Evolutionary conservation across 148 eudicot genomes (phyloP).

Genomic region (Amaranthus hypochondriacus): DNA sequence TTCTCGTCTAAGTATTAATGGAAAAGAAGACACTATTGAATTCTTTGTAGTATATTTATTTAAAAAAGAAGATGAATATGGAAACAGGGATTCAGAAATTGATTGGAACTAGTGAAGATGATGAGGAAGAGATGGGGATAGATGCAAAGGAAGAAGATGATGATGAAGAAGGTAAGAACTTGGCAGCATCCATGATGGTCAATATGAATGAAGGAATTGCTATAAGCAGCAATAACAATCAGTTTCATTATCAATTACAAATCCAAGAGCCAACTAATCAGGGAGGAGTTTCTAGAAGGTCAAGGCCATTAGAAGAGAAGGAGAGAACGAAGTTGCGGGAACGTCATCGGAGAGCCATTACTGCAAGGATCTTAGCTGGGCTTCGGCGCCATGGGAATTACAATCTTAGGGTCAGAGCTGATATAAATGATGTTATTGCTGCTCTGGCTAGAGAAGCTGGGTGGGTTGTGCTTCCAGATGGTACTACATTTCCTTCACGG

Average conservation of each 20-base stretch:
- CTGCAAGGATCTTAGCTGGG: conserved; percentile 91
- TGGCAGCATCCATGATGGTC: conserved; percentile 34
- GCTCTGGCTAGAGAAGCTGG: conserved; percentile 99
- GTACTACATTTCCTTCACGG: conserved; percentile 88
- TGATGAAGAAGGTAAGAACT: conserved; percentile 50
- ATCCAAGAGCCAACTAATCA: conserved; percentile 56
- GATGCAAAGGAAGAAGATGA: conserved; percentile 82
- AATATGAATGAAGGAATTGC: conserved; percentile 45
- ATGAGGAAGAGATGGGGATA: conserved; percentile 78
- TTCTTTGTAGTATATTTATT: conserved; percentile 9
- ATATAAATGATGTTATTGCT: conserved; percentile 94
- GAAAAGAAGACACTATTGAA: background rate
- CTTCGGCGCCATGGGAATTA: conserved; percentile 95
- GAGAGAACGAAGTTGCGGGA: conserved; percentile 96
- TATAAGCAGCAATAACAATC: conserved; percentile 32
- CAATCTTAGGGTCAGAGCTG: conserved; percentile 97
- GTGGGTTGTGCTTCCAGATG: conserved; percentile 99
- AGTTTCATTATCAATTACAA: conserved; percentile 55
- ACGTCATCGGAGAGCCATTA: conserved; percentile 94
- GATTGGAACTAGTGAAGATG: conserved; percentile 76
- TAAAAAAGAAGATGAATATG: conserved; percentile 29
- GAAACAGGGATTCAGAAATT: conserved; percentile 72
- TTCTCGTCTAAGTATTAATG: conserved; percentile 4
- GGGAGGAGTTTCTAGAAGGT: conserved; percentile 56
- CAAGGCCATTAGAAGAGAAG: conserved; percentile 91